Evolutionary conservation across 1,139 yeast genomes (phyloP).

Genomic region (Taphrina betulina): DNA sequence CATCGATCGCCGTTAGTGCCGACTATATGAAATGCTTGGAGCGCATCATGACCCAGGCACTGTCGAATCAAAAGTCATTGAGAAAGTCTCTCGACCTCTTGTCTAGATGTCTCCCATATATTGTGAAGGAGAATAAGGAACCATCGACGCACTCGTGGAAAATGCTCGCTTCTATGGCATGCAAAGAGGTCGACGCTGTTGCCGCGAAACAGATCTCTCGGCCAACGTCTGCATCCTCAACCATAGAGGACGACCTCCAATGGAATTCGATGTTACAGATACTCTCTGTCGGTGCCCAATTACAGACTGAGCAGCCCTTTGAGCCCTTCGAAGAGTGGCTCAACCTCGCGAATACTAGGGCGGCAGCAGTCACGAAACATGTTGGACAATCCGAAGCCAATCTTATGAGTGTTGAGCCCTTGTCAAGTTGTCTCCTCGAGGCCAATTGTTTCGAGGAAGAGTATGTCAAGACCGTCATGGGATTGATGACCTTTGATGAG

Average conservation of each 20-base stretch:
- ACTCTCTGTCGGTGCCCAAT: background rate
- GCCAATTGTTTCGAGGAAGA: background rate
- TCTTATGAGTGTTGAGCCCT: background rate
- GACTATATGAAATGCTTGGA: conserved; percentile 1
- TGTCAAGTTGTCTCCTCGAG: background rate
- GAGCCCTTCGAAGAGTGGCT: conserved; percentile 1
- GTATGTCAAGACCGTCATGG: background rate
- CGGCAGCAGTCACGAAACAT: background rate
- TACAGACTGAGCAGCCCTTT: background rate
- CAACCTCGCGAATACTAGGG: background rate
- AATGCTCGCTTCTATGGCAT: conserved; percentile 4
- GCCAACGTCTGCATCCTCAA: background rate
- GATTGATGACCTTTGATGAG: background rate
- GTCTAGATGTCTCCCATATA: background rate
- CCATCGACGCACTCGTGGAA: conserved; percentile 8
- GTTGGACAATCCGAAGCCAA: background rate
- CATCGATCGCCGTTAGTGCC: background rate
- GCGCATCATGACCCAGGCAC: background rate
- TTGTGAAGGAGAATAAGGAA: background rate
- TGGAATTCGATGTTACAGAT: background rate
- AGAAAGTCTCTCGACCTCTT: conserved; percentile 1
- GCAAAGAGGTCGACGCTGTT: background rate
- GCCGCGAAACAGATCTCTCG: background rate
- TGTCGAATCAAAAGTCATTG: conserved; percentile 5
- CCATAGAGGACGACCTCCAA: background rate